Conservation (phyloP, 305 asterid genomes). For the Plantago coronopus region DNA sequence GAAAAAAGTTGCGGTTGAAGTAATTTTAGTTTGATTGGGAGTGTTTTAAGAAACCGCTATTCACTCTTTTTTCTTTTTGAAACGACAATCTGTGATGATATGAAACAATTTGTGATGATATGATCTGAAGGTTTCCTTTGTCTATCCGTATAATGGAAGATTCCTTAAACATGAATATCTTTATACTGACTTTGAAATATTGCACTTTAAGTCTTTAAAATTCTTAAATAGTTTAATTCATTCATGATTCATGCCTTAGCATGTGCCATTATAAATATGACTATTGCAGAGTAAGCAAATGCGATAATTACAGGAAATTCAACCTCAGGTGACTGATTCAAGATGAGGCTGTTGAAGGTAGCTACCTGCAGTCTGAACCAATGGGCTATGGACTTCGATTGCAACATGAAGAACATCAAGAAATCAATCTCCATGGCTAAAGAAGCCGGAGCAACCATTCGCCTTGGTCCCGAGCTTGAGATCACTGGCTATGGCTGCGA, state of each 20-base stretch:
- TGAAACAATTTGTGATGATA: too few species aligned
- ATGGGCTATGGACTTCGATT: constrained; percentile 87
- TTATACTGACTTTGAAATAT: neutral
- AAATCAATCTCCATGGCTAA: constrained; percentile 53
- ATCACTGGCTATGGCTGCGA: constrained; percentile 80
- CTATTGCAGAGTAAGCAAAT: neutral
- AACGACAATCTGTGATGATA: too few species aligned
- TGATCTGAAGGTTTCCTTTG: too few species aligned
- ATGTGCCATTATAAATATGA: neutral
- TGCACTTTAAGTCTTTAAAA: neutral
- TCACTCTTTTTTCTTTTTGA: too few species aligned
- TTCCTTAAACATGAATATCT: neutral
- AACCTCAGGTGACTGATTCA: neutral
- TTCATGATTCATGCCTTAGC: neutral
- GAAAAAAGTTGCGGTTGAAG: too few species aligned
- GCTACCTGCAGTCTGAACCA: constrained; percentile 78
- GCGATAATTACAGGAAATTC: neutral
- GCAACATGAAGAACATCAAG: constrained; percentile 58
- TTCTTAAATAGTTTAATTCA: neutral
- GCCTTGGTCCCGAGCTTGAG: constrained; percentile 82
- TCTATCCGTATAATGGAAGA: too few species aligned
- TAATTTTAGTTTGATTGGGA: too few species aligned
- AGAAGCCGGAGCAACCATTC: constrained; percentile 58
- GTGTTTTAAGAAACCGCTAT: too few species aligned
- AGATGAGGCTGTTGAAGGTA: constrained; percentile 64